phyloP scores from a whole-genome alignment of 192 early-diverging fungal species.

The Cladochytrium replicatum region DNA sequence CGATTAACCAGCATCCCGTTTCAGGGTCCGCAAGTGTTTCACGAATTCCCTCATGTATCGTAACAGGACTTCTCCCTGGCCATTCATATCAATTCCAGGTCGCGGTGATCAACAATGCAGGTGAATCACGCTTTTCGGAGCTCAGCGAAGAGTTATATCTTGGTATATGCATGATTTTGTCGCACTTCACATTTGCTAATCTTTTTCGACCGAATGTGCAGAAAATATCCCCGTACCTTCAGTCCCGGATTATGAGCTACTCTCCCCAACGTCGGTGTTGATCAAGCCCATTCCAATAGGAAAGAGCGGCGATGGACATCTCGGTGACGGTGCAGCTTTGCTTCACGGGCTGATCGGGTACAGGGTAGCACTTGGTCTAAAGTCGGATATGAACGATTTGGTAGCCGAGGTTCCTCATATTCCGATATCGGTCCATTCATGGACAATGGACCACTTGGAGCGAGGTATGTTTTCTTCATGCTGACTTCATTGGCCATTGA shows the following conservation, averaged over 20 bases:
- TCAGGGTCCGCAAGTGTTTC: conserved; percentile 4
- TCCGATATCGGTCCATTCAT: conserved; percentile 1
- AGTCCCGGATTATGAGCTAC: conserved; percentile 13
- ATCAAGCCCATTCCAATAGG: conserved; percentile 1
- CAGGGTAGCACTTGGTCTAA: conserved; percentile 3
- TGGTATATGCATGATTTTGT: conserved; percentile 10
- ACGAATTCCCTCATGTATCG: conserved; percentile 14
- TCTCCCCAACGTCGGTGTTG: conserved; percentile 14
- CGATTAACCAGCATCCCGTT: conserved; percentile 2
- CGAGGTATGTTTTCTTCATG: too few relatives aligned
- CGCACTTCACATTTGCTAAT: conserved; percentile 4
- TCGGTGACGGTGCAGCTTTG: too few relatives aligned
- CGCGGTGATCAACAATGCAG: conserved; percentile 10
- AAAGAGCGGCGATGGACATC: conserved; percentile 7
- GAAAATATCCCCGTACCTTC: conserved; percentile 18
- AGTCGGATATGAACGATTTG: neutral
- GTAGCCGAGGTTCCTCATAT: conserved; percentile 1
- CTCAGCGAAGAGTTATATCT: conserved; percentile 29
- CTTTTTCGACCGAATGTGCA: conserved; percentile 13
- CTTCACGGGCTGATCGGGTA: too few relatives aligned
- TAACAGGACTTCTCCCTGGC: conserved; percentile 18
- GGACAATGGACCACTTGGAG: conserved; percentile 11
- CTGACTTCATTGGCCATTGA: too few relatives aligned
- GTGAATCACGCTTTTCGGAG: conserved; percentile 26
- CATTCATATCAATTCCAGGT: conserved; percentile 24